Base-by-base conservation (phyloP, 2,329 filamentous ascomycete genomes). In the Paraphaeosphaeria sporulosa region DNA sequence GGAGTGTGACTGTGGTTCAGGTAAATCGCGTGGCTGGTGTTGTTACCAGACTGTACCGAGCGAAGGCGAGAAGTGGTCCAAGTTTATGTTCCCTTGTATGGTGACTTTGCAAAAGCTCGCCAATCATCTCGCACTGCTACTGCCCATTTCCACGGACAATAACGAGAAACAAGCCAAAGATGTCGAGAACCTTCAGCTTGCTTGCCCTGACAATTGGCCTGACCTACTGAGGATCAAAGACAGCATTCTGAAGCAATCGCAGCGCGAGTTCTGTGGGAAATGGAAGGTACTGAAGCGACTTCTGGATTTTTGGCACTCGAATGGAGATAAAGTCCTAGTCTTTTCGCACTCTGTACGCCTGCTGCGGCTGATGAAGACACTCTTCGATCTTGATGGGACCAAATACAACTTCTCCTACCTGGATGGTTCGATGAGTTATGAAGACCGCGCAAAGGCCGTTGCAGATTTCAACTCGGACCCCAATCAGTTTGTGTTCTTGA, bases 241-340 rank as follows among this genome's bases (percentile, higher is more conserved):
- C 68, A 92, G 88, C 9, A 90, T 98, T 60, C 79, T 91, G 53
- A 91, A 90, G 68, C 89, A 93, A 53, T 90, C 93, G 1, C 93
- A 97, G 68, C 90, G 92, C 0, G 91, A 96, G 59, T 97, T 94
- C 66, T 99, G 95, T 72, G 95, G 95, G 3, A 99, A 99, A 78
- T 99, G 95, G 95, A 93, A 92, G 72, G 88, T 99, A 0, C 78
- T 99, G 32, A 92, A 89, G 75, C 94, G 92, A 69, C 82, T 99
- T 4, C 85, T 99, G 7, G 89, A 89, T 57, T 94, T 95, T 76
- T 99, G 95, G 95, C 87, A 97, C 73, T 83, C 86, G 15, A 93
- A 91, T 71, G 92, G 93, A 15, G 93, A 97, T 79, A 99, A 98
- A 77, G 95, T 97, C 0, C 85, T 99, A 0, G 90, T 99, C 2